Percentiles rank a stretch among this genome's conserved stretches.
These are phyloP conservation scores for Phaeotremella skinneri DNA, from an alignment of 768 basidiomycete species.

Conservation along the genomic window DNA sequence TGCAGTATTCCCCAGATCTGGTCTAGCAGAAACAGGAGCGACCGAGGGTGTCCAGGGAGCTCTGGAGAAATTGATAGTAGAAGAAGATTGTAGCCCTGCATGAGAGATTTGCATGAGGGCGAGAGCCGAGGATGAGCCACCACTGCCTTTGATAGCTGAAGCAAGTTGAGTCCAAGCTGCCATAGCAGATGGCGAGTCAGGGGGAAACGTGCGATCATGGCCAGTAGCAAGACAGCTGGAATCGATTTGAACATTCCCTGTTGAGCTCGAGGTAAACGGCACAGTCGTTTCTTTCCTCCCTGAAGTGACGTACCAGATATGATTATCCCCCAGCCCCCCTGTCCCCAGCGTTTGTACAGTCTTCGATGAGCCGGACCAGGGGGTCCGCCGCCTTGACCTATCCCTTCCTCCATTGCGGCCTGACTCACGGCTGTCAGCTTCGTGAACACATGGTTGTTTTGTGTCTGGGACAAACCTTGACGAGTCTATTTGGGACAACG, in stretches of 20 bases:
- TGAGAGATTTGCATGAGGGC: constrained; percentile 83
- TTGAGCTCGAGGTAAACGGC: background rate
- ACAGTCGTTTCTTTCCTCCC: too few species aligned
- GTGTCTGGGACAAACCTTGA: constrained; percentile 53
- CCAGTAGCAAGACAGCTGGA: constrained; percentile 36
- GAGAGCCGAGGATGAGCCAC: constrained; percentile 47
- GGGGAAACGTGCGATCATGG: constrained; percentile 28
- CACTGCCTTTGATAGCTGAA: background rate
- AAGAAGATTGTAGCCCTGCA: constrained; percentile 71
- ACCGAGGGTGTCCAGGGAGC: constrained; percentile 61
- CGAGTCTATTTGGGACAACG: constrained; percentile 55
- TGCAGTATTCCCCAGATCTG: constrained; percentile 49
- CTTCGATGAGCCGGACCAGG: constrained; percentile 65
- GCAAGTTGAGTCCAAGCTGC: constrained; percentile 23
- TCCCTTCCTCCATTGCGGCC: constrained; percentile 89
- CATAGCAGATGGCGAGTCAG: constrained; percentile 12
- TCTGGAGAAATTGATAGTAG: constrained; percentile 66
- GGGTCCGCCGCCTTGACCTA: constrained; percentile 67
- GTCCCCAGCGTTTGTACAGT: constrained; percentile 73
- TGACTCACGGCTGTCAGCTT: constrained; percentile 52
- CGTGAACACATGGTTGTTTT: background rate
- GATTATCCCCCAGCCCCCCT: constrained; percentile 79
- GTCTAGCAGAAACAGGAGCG: constrained; percentile 62
- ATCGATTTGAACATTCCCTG: constrained; percentile 48
- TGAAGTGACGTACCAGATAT: constrained; percentile 62